These are phyloP conservation scores for Fragaria ananassa DNA, from an alignment of 306 rosid species.

Conservation along the genomic window DNA sequence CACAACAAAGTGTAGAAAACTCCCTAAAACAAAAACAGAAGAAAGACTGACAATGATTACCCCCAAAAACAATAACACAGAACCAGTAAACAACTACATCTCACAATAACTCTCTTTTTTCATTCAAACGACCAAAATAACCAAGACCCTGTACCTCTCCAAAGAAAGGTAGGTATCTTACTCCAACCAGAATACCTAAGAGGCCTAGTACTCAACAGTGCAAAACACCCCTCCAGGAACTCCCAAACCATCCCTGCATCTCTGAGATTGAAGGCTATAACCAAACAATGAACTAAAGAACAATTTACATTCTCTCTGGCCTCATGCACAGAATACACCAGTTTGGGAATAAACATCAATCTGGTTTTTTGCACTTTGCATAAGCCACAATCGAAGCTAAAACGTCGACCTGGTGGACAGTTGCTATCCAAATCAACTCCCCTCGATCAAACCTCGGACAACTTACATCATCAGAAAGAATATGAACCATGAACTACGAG, in stretches of 20 bases:
- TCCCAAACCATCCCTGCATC: slow-evolving; percentile 4
- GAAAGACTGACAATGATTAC: not conserved
- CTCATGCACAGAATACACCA: not conserved
- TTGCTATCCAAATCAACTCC: not conserved
- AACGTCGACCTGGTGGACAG: not conserved
- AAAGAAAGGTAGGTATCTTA: not conserved
- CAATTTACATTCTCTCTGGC: not conserved
- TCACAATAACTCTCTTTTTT: not conserved
- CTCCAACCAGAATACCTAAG: not conserved
- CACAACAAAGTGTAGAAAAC: not conserved
- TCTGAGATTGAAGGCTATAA: not conserved
- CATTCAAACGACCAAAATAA: not conserved
- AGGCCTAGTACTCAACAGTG: not conserved
- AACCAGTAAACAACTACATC: not conserved
- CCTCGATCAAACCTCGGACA: not conserved
- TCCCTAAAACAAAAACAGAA: not conserved
- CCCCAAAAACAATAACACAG: not conserved
- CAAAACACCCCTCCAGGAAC: not conserved
- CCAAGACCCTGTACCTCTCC: not conserved
- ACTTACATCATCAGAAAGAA: not conserved
- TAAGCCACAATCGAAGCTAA: not conserved
- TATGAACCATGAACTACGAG: not conserved
- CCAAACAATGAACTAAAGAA: not conserved
- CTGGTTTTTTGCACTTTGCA: not conserved
- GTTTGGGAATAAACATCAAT: not conserved